Evolutionary conservation across 192 early-diverging fungal species (phyloP), one percentile per base, ranked within the genome.

Genomic region (Coemansia sp.): DNA sequence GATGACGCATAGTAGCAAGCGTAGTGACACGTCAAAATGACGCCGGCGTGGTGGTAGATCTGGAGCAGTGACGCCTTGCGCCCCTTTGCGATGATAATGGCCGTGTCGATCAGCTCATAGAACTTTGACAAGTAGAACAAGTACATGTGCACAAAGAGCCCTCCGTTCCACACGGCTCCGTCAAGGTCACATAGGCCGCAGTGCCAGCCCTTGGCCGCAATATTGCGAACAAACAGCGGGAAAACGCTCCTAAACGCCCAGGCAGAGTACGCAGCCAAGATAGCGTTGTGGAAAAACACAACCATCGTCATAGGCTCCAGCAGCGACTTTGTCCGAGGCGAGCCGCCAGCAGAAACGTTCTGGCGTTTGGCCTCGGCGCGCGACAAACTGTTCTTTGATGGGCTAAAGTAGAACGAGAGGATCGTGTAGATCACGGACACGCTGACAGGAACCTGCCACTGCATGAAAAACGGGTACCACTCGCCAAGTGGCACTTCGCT

Each of bases 21-120:
- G 21, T 85, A 79, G 86, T 88, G 93, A 91, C 92, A 93, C 48
- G 89, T 87, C 72, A 93, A 73, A 70, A 95, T 95, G 37, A 92
- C 90, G 42, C 92, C 92, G 7, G 91, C 88, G 70, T 93, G 93
- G 74, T 95, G 93, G 83, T 93, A 95, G 44, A 89, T 90, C 84
- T 95, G 92, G 46, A 95, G 81, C 16, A 93, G 84, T 21, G 90
- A 92, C 0, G 91, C 89, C 50, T 54, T 62, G 62, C 74, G 75
- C 6, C 91, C 91, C 74, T 95, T 93, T 29, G 89, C 29, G 39
- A 94, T 79, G 64, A 94, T 89, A 67, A 94, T 93, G 60, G 86
- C 84, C 46, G 93, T 93, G 63, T 94, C 93, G 46, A 94, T 74
- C 33, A 94, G 84, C 78, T 94, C 93, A 78, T 93, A 94, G 74